Evolutionary conservation across 148 eudicot genomes (phyloP).

Genomic region (Dianthus caryophyllus): DNA sequence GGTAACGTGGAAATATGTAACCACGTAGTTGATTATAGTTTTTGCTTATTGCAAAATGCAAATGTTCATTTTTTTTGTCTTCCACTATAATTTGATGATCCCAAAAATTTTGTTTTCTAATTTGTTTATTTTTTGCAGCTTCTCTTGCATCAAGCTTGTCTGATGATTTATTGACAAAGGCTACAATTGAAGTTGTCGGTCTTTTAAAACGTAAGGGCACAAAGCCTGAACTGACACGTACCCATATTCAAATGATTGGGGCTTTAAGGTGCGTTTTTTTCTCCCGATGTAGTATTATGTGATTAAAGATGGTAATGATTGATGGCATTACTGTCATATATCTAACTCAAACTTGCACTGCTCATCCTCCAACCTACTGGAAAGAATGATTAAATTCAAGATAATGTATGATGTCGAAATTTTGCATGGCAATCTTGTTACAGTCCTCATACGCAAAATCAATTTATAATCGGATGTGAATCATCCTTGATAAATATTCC

Average conservation of each 20-base stretch:
- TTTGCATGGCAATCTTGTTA: background rate
- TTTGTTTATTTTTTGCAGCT: slow-evolving; percentile 43
- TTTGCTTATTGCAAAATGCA: background rate
- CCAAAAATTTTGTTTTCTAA: background rate
- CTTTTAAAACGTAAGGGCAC: slow-evolving; percentile 61
- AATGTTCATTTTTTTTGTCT: background rate
- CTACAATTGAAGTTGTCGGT: slow-evolving; percentile 76
- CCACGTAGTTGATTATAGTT: background rate
- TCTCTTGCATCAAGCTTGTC: slow-evolving; percentile 95
- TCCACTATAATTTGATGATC: background rate
- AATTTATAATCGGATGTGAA: background rate
- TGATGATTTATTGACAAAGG: slow-evolving; percentile 93
- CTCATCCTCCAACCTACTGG: background rate
- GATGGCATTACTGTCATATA: background rate
- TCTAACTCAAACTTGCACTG: background rate
- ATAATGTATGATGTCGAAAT: background rate
- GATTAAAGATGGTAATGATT: background rate
- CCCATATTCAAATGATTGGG: slow-evolving; percentile 97
- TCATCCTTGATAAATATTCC: background rate
- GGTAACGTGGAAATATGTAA: slow-evolving; percentile 38
- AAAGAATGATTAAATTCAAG: background rate
- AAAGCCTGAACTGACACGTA: slow-evolving; percentile 81
- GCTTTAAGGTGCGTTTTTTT: slow-evolving; percentile 61
- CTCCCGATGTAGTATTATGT: background rate
- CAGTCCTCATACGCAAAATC: background rate